These are phyloP conservation scores for Phialophora macrospora DNA, from an alignment of 2,329 filamentous ascomycete species.

Conservation along the genomic window DNA sequence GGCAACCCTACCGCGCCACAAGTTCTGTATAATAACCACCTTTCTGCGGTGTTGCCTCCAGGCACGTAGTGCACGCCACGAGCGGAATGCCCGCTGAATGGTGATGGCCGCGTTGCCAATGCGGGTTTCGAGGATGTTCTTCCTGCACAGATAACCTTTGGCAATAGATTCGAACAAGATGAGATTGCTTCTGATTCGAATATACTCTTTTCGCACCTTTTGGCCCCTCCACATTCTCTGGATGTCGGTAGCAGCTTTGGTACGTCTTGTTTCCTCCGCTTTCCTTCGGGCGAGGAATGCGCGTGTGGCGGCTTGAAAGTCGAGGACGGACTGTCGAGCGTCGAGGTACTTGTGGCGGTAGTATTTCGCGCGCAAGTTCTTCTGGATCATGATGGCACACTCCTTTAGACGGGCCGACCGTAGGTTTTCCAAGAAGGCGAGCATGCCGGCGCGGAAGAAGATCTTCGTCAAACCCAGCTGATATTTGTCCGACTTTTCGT, in stretches of 20 bases:
- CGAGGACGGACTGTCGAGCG: slow-evolving; percentile 78
- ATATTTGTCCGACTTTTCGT: slow-evolving; percentile 85
- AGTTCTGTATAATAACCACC: slow-evolving; percentile 84
- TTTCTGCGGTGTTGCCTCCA: slow-evolving; percentile 92
- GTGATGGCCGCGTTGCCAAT: slow-evolving; percentile 87
- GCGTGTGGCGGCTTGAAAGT: slow-evolving; percentile 76
- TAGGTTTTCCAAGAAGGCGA: slow-evolving; percentile 94
- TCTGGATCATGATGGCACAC: slow-evolving; percentile 97
- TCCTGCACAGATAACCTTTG: slow-evolving; percentile 89
- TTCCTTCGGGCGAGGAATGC: slow-evolving; percentile 77
- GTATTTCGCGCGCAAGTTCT: slow-evolving; percentile 94
- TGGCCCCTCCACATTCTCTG: slow-evolving; percentile 93
- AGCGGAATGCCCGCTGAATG: slow-evolving; percentile 90
- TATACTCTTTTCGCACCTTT: slow-evolving; percentile 82
- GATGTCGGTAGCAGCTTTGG: slow-evolving; percentile 89
- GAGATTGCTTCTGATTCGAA: slow-evolving; percentile 78
- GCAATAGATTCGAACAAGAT: slow-evolving; percentile 86
- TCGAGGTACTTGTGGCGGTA: slow-evolving; percentile 91
- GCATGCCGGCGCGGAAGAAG: slow-evolving; percentile 98
- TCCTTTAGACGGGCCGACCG: slow-evolving; percentile 88
- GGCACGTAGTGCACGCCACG: slow-evolving; percentile 73
- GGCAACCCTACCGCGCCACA: slow-evolving; percentile 86
- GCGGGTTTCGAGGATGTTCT: slow-evolving; percentile 90
- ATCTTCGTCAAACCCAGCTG: slow-evolving; percentile 98
- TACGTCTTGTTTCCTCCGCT: slow-evolving; percentile 78